phyloP scores from a whole-genome alignment of 2,329 filamentous ascomycete genomes.

The Neofusicoccum kwambonambiense region DNA sequence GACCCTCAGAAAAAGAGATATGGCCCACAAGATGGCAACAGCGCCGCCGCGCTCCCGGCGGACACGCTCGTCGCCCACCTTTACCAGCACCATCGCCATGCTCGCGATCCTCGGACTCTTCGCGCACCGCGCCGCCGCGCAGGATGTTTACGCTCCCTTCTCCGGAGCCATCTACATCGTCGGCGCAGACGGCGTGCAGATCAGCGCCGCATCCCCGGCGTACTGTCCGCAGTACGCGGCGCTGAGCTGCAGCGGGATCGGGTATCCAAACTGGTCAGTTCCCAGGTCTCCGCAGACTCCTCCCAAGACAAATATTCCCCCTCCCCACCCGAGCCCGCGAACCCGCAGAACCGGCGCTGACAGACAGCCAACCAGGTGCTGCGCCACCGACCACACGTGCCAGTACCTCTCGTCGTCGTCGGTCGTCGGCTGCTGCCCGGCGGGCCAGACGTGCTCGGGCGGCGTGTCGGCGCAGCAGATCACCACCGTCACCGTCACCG shows the following conservation, averaged over 20 bases:
- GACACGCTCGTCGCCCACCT: neutral
- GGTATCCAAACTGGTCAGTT: conserved; percentile 42
- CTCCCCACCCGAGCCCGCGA: too few species aligned
- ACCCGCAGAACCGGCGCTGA: neutral
- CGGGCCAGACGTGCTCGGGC: conserved; percentile 34
- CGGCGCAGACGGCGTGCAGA: conserved; percentile 22
- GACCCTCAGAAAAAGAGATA: too few species aligned
- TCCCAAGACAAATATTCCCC: too few species aligned
- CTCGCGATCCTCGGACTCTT: neutral
- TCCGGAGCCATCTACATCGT: conserved; percentile 40
- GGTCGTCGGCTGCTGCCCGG: conserved; percentile 40
- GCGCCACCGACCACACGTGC: conserved; percentile 35
- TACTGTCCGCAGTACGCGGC: conserved; percentile 36
- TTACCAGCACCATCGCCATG: neutral
- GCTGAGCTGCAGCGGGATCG: conserved; percentile 43
- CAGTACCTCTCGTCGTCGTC: conserved; percentile 31
- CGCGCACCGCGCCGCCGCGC: neutral
- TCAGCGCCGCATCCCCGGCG: conserved; percentile 32
- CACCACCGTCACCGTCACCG: conserved; percentile 36
- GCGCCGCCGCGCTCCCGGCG: neutral
- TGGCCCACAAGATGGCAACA: too few species aligned
- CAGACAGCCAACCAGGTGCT: conserved; percentile 31
- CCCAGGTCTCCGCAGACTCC: too few species aligned
- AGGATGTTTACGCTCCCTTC: conserved; percentile 36
- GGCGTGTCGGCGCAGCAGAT: conserved; percentile 33